Conservation (phyloP, 306 rosid genomes). For the Cucurbita maxima region DNA sequence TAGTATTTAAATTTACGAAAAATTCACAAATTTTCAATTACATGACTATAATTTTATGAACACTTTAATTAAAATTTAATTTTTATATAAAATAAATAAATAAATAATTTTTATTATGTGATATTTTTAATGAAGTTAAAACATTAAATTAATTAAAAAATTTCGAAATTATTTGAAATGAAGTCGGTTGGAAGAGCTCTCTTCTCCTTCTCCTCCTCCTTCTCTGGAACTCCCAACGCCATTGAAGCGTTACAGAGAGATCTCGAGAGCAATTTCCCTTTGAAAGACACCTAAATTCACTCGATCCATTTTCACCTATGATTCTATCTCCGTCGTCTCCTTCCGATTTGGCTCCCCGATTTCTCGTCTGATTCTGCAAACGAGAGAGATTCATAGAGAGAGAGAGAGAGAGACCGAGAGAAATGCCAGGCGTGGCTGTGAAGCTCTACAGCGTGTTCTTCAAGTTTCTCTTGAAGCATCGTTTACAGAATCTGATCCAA, state of each 20-base stretch:
- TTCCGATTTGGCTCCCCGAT: not conserved
- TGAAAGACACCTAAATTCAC: no score
- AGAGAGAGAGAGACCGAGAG: slow-evolving; percentile 8
- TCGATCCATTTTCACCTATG: slow-evolving; percentile 8
- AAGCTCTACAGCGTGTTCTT: slow-evolving; percentile 95
- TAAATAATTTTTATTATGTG: no score
- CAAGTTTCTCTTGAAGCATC: slow-evolving; percentile 88
- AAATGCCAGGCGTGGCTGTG: slow-evolving; percentile 88
- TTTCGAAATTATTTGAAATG: not conserved
- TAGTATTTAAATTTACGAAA: no score
- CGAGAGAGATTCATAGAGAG: not conserved
- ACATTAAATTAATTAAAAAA: no score
- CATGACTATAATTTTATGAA: no score
- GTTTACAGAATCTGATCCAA: slow-evolving; percentile 77
- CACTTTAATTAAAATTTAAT: no score
- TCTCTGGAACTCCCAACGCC: slow-evolving; percentile 12
- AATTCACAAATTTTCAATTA: no score
- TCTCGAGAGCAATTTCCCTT: slow-evolving; percentile 8
- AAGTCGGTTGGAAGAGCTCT: not conserved
- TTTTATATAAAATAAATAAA: no score
- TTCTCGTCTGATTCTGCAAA: not conserved
- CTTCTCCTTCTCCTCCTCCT: not conserved
- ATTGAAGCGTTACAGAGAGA: slow-evolving; percentile 18
- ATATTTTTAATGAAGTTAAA: no score
- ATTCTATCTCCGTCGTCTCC: slow-evolving; percentile 2